phyloP scores from a whole-genome alignment of 2,329 filamentous ascomycete genomes.

The Neonectria neomacrospora region DNA sequence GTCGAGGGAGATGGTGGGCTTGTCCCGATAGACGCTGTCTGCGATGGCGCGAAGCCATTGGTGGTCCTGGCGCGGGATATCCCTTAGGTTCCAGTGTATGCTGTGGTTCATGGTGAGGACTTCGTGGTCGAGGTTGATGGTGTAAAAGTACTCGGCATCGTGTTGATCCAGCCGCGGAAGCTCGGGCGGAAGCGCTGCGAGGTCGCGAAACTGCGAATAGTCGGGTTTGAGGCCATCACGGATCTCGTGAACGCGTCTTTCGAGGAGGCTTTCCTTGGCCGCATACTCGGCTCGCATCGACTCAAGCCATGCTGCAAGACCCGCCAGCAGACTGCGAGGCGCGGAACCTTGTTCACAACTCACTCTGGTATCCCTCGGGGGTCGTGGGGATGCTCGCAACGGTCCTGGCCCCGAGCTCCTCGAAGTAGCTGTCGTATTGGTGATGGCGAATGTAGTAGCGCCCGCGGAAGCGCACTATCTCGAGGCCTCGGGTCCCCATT shows the following conservation, averaged over 20 bases:
- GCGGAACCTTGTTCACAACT: neutral
- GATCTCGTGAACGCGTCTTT: conserved; percentile 16
- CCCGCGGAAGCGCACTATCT: conserved; percentile 26
- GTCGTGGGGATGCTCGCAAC: conserved; percentile 19
- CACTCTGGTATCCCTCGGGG: conserved; percentile 20
- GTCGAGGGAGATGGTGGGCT: conserved; percentile 27
- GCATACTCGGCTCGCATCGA: conserved; percentile 14
- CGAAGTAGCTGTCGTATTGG: conserved; percentile 18
- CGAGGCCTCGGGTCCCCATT: conserved; percentile 31
- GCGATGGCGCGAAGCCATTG: conserved; percentile 22
- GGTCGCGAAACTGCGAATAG: neutral
- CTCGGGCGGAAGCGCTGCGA: conserved; percentile 14
- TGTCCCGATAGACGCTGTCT: conserved; percentile 20
- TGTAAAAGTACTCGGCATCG: conserved; percentile 21
- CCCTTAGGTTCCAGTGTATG: conserved; percentile 34
- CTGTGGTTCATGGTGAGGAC: conserved; percentile 33
- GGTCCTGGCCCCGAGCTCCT: conserved; percentile 14
- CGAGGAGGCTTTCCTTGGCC: conserved; percentile 12
- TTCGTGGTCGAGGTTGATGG: conserved; percentile 33
- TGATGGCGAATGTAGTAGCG: conserved; percentile 26
- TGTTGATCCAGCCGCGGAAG: conserved; percentile 23
- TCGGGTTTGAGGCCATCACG: conserved; percentile 6
- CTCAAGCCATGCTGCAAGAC: conserved; percentile 24
- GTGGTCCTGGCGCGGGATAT: conserved; percentile 29
- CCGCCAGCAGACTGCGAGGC: neutral